Base-by-base conservation (phyloP, 2,329 filamentous ascomycete genomes). In the Aspergillus latus region DNA sequence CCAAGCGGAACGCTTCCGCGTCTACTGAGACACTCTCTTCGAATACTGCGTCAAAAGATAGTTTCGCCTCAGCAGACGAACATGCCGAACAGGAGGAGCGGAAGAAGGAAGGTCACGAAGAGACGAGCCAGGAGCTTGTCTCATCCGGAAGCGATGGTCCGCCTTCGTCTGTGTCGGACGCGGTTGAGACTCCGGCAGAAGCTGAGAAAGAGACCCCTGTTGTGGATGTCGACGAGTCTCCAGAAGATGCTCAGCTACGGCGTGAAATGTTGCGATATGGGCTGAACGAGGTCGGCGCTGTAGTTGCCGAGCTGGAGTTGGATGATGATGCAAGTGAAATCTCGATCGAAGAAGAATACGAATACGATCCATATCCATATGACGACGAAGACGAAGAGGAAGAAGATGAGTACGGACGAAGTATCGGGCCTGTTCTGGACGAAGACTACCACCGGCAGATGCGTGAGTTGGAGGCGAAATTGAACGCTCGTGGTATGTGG, bases 211-310 rank as follows among this genome's bases (percentile, higher is more conserved):
- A 71, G 45, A 58, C 57, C 5, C 79, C 85, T 1, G 76, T 91
- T 11, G 82, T 89, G 11, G 88, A 91, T 1, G 81, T 87, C 1
- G 82, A 89, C 50, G 94, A 99, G 65, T 84, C 88, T 0, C 79
- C 83, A 10, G 92, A 96, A 62, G 93, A 97, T 60, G 89, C 91
- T 3, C 82, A 82, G 32, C 74, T 96, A 26, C 87, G 94, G 5
- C 84, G 87, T 56, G 87, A 97, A 67, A 97, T 99, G 92, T 81
- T 97, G 6, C 83, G 89, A 60, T 99, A 97, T 69, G 88, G 90
- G 59, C 78, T 96, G 73, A 87, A 88, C 44, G 93, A 97, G 72
- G 87, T 99, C 56, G 91, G 92, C 3, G 86, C 90, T 37, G 89
- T 99, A 2, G 94, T 99, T 13, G 94, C 94, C 13, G 92, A 97